phyloP scores from a whole-genome alignment of 768 basidiomycete genomes.

The Dentipellis sp. region DNA sequence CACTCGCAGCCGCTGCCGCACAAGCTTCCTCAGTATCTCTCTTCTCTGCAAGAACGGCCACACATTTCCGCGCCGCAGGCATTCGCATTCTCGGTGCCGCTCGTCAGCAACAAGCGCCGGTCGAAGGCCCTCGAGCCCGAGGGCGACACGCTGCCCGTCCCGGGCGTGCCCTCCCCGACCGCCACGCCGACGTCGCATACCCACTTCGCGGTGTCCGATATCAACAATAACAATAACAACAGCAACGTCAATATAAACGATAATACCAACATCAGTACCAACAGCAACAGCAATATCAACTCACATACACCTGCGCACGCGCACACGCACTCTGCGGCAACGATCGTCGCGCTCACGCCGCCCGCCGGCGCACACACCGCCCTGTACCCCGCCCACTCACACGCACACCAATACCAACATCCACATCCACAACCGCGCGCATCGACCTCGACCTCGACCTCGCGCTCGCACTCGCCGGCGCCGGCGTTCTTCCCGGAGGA shows the following conservation, averaged over 20 bases:
- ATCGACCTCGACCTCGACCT: slow-evolving; percentile 13
- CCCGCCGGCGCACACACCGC: slow-evolving; percentile 19
- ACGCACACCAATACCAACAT: too few relatives aligned
- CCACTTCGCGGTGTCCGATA: background rate
- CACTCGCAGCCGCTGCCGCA: slow-evolving; percentile 5
- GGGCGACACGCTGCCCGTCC: slow-evolving; percentile 4
- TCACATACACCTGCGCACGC: slow-evolving; percentile 26
- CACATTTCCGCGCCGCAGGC: background rate
- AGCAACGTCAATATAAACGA: background rate
- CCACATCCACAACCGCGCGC: slow-evolving; percentile 15
- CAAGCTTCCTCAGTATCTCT: background rate
- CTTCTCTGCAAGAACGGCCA: background rate
- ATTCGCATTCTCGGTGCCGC: background rate
- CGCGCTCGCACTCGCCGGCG: slow-evolving; percentile 14
- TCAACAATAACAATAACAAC: background rate
- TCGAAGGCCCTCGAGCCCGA: slow-evolving; percentile 4
- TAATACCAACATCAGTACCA: slow-evolving; percentile 1
- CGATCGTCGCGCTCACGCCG: slow-evolving; percentile 36
- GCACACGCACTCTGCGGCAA: slow-evolving; percentile 41
- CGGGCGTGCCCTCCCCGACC: slow-evolving; percentile 9
- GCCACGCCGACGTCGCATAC: slow-evolving; percentile 10
- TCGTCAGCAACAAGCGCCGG: background rate
- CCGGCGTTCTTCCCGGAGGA: background rate
- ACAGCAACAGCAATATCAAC: slow-evolving; percentile 4
- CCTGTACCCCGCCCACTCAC: slow-evolving; percentile 15